Conservation (phyloP, 2,329 filamentous ascomycete genomes). For the Hymenoscyphus infarciens region DNA sequence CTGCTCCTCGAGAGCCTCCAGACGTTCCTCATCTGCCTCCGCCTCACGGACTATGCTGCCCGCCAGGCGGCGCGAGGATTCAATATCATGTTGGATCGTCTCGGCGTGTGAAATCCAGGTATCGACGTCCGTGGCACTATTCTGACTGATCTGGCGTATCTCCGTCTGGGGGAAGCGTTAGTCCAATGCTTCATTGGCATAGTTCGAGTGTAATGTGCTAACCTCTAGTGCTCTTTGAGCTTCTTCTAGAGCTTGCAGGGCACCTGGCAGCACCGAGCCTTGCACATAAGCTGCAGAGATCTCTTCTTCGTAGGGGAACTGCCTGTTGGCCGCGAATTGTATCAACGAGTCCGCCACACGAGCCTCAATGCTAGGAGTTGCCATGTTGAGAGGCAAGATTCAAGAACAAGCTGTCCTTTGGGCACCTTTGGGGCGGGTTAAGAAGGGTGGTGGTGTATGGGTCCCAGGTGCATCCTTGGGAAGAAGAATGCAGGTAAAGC, state of each 20-base stretch:
- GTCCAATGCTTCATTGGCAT: neutral
- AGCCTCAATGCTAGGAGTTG: conserved; percentile 17
- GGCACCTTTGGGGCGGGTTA: neutral
- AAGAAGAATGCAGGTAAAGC: neutral
- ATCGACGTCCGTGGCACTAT: conserved; percentile 75
- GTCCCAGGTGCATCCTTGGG: neutral
- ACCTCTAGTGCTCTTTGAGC: conserved; percentile 47
- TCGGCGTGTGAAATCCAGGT: conserved; percentile 84
- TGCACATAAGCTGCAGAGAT: conserved; percentile 35
- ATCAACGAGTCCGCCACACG: conserved; percentile 57
- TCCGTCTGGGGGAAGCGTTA: conserved; percentile 42
- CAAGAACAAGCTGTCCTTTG: neutral
- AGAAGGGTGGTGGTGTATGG: neutral
- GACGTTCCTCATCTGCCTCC: conserved; percentile 56
- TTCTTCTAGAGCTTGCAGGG: conserved; percentile 41
- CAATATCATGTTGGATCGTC: conserved; percentile 79
- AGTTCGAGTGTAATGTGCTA: conserved; percentile 13
- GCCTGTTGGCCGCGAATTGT: conserved; percentile 51
- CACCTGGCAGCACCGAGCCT: conserved; percentile 38
- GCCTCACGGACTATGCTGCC: conserved; percentile 77
- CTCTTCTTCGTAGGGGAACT: conserved; percentile 46
- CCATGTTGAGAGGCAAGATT: conserved; percentile 26
- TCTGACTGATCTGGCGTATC: conserved; percentile 71
- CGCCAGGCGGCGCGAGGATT: conserved; percentile 73
- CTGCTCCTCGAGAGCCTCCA: conserved; percentile 37